Evolutionary conservation across 192 early-diverging fungal species (phyloP).

Genomic region (Rhizophagus sp.): DNA sequence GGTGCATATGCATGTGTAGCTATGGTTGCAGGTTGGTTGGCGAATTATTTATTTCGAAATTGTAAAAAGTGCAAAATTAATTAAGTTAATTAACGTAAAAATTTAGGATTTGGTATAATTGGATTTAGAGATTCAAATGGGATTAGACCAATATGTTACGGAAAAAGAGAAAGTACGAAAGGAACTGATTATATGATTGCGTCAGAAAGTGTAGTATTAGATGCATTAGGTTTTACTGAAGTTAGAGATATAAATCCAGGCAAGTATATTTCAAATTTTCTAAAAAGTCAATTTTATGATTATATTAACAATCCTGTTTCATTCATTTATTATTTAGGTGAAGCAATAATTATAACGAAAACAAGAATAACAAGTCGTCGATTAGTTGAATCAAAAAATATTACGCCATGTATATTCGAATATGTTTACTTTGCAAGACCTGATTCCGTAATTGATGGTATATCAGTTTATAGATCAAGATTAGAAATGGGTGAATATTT

Average conservation of each 20-base stretch:
- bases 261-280: neutral
- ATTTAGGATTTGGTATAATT: constrained; percentile 85
- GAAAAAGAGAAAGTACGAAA: constrained; percentile 63
- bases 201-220: constrained; percentile 95
- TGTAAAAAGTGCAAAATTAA: too few relatives aligned
- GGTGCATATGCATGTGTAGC: constrained; percentile 95
- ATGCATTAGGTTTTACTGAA: constrained; percentile 87
- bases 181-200: constrained; percentile 98
- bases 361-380: constrained; percentile 66
- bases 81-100: neutral
- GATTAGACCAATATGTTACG: constrained; percentile 94
- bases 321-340: constrained; percentile 45
- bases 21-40: constrained; percentile 85
- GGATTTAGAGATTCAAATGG: constrained; percentile 95
- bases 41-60: too few relatives aligned
- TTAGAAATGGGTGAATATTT: constrained; percentile 97
- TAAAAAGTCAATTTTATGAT: neutral
- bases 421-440: constrained; percentile 99
- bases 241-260: constrained; percentile 90
- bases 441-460: constrained; percentile 97
- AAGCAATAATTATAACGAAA: constrained; percentile 93
- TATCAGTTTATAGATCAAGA: constrained; percentile 97
- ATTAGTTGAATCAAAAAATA: constrained; percentile 50
- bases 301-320: neutral
- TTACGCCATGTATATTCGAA: constrained; percentile 98